phyloP scores from a whole-genome alignment of 2,329 filamentous ascomycete species.

The Ambrosiella beaveri region DNA sequence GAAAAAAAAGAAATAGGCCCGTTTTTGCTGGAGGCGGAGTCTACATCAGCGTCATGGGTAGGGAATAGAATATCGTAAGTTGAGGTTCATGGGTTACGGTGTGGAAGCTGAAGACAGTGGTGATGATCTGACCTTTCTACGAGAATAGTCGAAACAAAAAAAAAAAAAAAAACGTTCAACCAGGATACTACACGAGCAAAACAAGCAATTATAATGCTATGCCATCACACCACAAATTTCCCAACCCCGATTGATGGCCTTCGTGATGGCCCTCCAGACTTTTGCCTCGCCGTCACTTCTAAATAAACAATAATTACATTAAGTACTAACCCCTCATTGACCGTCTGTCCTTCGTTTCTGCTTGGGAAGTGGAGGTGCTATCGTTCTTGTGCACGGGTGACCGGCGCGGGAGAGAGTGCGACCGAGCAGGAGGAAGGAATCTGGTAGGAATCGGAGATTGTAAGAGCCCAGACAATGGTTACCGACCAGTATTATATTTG shows the following conservation, averaged over 20 bases:
- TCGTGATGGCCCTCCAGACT: too few relatives aligned
- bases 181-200: too few relatives aligned
- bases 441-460: neutral
- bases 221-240: too few relatives aligned
- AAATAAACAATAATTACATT: neutral
- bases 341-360: neutral
- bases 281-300: neutral
- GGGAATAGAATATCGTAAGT: too few relatives aligned
- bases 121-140: too few relatives aligned
- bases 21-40: constrained; percentile 1
- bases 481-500: neutral
- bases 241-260: too few relatives aligned
- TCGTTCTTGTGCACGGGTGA: neutral
- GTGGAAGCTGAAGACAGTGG: too few relatives aligned
- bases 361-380: too few relatives aligned
- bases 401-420: neutral
- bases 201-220: too few relatives aligned
- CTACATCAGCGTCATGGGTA: constrained; percentile 5
- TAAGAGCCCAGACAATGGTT: neutral
- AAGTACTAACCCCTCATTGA: neutral
- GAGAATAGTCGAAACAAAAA: too few relatives aligned
- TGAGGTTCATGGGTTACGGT: too few relatives aligned
- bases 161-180: too few relatives aligned
- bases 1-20: constrained; percentile 10
- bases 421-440: neutral